These are phyloP conservation scores for Penicillium sp. DNA, from an alignment of 2,329 filamentous ascomycete species.

Conservation along the genomic window DNA sequence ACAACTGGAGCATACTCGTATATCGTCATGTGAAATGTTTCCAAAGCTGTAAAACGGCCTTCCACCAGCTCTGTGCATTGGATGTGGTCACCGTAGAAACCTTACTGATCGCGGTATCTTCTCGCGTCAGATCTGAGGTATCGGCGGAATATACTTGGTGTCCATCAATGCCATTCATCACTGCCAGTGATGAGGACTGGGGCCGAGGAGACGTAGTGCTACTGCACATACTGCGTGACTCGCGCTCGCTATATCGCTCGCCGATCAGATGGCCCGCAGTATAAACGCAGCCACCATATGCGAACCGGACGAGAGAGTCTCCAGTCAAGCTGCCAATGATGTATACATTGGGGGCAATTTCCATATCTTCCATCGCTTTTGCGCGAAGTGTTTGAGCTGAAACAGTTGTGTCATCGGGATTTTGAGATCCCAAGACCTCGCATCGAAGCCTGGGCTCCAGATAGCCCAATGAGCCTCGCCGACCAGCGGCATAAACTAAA, in stretches of 20 bases:
- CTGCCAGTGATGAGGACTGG: constrained; percentile 30
- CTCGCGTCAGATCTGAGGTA: constrained; percentile 12
- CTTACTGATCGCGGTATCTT: constrained; percentile 23
- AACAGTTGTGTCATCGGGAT: constrained; percentile 41
- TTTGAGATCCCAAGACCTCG: constrained; percentile 49
- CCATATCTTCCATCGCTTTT: constrained; percentile 57
- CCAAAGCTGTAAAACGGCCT: constrained; percentile 23
- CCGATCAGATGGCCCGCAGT: constrained; percentile 57
- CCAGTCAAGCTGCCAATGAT: constrained; percentile 64
- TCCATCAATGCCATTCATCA: constrained; percentile 46
- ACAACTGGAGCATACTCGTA: background rate
- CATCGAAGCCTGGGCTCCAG: constrained; percentile 51
- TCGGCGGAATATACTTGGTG: constrained; percentile 30
- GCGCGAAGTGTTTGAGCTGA: constrained; percentile 58
- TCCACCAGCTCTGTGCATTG: constrained; percentile 25
- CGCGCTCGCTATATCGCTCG: constrained; percentile 21
- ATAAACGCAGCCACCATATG: constrained; percentile 62
- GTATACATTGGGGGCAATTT: constrained; percentile 59
- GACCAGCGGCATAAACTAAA: constrained; percentile 60
- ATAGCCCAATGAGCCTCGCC: constrained; percentile 60
- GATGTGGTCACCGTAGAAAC: constrained; percentile 16
- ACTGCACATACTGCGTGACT: constrained; percentile 21
- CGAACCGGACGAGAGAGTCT: constrained; percentile 64
- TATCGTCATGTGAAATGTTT: constrained; percentile 20
- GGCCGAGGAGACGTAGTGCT: constrained; percentile 23